phyloP scores from a whole-genome alignment of 495 filamentous ascomycete species.

The Annulohypoxylon nitens region DNA sequence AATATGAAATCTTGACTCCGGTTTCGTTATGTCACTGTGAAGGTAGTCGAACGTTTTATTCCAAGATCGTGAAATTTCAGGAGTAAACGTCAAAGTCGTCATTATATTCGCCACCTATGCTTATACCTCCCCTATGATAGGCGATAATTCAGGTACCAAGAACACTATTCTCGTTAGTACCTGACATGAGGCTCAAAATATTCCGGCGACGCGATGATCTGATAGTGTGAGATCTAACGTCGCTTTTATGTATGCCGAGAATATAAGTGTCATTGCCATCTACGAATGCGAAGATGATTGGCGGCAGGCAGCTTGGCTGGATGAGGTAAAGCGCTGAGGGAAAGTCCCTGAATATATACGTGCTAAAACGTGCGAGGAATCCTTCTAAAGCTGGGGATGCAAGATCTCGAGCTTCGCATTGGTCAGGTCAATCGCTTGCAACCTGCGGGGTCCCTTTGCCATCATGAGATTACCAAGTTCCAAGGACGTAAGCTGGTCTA shows the following conservation, averaged over 20 bases:
- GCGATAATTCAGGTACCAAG: no score
- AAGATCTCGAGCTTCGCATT: not conserved
- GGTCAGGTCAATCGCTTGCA: not conserved
- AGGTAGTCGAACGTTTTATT: no score
- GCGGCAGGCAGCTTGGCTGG: not conserved
- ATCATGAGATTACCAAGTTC: not conserved
- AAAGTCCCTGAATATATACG: not conserved
- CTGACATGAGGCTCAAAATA: no score
- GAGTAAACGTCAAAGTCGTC: no score
- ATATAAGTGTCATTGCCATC: not conserved
- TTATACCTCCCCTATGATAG: no score
- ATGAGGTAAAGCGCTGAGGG: not conserved
- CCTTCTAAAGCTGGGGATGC: not conserved
- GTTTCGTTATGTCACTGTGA: no score
- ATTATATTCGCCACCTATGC: no score
- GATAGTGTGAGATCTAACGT: no score
- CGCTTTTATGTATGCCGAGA: not conserved
- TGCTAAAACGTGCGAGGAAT: not conserved
- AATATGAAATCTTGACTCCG: no score
- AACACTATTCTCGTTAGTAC: no score
- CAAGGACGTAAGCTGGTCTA: not conserved
- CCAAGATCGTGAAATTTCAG: no score
- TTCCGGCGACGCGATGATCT: no score
- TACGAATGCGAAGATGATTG: not conserved
- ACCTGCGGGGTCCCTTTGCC: slow-evolving; percentile 5